Evolutionary conservation across 1,139 yeast genomes (phyloP), one percentile per base, ranked within the genome.

Genomic region (Geotrichum fermentans): DNA sequence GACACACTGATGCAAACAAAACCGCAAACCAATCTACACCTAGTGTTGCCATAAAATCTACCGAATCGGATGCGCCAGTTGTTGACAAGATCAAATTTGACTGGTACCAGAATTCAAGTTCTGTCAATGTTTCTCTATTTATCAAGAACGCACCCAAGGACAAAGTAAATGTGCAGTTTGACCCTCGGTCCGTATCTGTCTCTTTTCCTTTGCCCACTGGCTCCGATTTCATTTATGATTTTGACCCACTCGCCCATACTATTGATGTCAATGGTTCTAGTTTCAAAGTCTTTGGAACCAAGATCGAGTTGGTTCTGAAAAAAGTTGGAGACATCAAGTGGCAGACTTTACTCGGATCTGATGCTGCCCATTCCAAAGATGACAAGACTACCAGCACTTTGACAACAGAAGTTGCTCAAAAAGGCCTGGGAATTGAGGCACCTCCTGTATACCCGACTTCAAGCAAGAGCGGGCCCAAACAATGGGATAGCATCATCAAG

Each of bases 401-500:
- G 16, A 40, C 47, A 26, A 40, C 50, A 6, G 50, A 43, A 32
- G 45, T 41, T 26, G 50, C 50, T 24, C 50, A 49, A 46, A 38
- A 37, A 18, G 52, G 38, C 7, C 51, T 49, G 5, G 48, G 40
- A 1, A 29, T 18, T n/a, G 40, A 3, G 13, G 24, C 20, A 24
- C 55, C 24, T 11, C 43, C 1, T 55, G 61, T 67, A 2, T 82
- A 83, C 57, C 92, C 94, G 5, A 63, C 82, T 0, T 82, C 90
- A 0, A 75, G 92, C 0, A 75, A 74, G 50, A 70, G 67, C 63
- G 73, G 68, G 14, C 47, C 53, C 8, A 75, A 79, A 47, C 81
- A 89, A 61, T 90, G 97, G 97, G 77, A 85, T 18, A 76, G 74
- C 43, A 68, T 88, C 52, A 75, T 77, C 29, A 68, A 76, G 17